Evolutionary conservation across 495 filamentous ascomycete genomes (phyloP), one percentile per base, ranked within the genome.

Genomic region (Xylaria curta): DNA sequence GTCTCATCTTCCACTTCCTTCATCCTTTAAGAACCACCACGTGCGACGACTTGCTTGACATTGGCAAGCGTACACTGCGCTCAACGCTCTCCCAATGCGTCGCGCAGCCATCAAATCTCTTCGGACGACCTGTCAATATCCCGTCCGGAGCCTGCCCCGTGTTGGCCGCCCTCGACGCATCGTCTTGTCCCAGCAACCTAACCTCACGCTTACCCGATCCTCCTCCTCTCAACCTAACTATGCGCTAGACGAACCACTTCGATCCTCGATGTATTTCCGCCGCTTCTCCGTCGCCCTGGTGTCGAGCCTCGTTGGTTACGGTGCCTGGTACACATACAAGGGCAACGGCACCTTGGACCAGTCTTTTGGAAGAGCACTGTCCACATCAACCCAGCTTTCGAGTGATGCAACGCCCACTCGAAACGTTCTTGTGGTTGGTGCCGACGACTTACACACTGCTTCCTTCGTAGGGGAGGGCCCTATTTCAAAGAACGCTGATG

Each of bases 371-470:
- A 75, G 78, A 61, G 72, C 71, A 70, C 75, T 76, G 67, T 73
- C 75, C 72, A 72, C 75, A 17, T 66, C 78, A 21, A 77, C 76
- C 71, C 74, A 77, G 74, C 80, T 74, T 21, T 49, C 77, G 38
- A 74, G 73, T 21, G 67, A 66, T 38, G 75, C 76, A 24, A 65
- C 63, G 3, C 80, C 78, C 38, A 84, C 83, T 33, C 79, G 84
- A 31, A 81, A 86, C 66, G 88, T 92, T 28, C 83, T 97, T 54
- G 86, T 95, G 26, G 92, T 98, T 54, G 92, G 93, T 66, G 89
- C 93, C 76, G 93, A 95, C 76, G 88, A 93, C 78, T 87, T 97
- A 47, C 97, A 94, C 74, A 94, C 93, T 17, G 91, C 91, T 21
- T 91, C 92, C 0, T 87, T 95, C 31, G 87, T 90, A n/a, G 91